These are phyloP conservation scores for Halocafeteria seosinensis DNA, from an alignment of 108 stramenopile genomes.

Conservation along the genomic window DNA sequence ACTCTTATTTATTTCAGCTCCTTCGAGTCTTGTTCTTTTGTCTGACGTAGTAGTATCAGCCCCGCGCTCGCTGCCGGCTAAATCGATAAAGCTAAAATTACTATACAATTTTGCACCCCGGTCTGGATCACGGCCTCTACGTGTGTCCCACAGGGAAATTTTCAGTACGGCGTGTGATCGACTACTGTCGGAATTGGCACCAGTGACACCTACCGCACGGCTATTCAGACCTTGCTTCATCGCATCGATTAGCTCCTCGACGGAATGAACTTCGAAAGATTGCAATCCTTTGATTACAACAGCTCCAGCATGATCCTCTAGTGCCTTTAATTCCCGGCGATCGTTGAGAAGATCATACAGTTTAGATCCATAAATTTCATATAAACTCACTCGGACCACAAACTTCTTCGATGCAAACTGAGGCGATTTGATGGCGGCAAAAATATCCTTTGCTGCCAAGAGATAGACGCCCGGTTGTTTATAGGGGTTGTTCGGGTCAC, in stretches of 20 bases:
- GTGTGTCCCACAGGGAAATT: slow-evolving; percentile 58
- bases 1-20: slow-evolving; percentile 53
- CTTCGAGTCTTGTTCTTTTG: slow-evolving; percentile 38
- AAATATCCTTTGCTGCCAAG: slow-evolving; percentile 8
- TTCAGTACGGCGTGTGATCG: slow-evolving; percentile 94
- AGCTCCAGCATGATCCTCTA: slow-evolving; percentile 82
- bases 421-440: background rate
- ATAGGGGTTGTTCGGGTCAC: background rate
- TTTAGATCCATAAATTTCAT: slow-evolving; percentile 12
- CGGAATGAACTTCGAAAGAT: slow-evolving; percentile 42
- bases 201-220: slow-evolving; percentile 92
- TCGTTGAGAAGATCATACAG: slow-evolving; percentile 9
- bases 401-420: background rate
- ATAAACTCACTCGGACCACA: background rate
- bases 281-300: slow-evolving; percentile 66
- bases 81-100: slow-evolving; percentile 46
- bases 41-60: slow-evolving; percentile 41
- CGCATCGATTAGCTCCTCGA: slow-evolving; percentile 50
- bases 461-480: background rate
- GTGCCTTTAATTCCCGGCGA: background rate
- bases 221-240: slow-evolving; percentile 59
- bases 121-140: background rate
- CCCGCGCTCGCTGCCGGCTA: slow-evolving; percentile 54
- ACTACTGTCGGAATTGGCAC: slow-evolving; percentile 64
- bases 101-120: slow-evolving; percentile 13